A percentile compares a stretch with the other conserved stretches of the same genome.
Conservation (phyloP, 106 monocot species). For the Dioscorea dumetorum region DNA sequence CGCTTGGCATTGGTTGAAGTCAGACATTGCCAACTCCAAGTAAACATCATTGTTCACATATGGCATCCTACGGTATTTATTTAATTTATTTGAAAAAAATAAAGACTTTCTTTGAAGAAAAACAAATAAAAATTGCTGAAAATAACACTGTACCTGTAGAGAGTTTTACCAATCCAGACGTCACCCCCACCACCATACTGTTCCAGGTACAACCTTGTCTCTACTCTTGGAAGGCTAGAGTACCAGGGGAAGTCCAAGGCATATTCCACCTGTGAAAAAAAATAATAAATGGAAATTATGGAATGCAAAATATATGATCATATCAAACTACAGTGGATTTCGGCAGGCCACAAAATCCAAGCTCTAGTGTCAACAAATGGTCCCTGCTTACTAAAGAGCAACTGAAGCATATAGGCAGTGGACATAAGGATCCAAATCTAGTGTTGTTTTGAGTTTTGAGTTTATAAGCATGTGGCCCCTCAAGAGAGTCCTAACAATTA, state of each 20-base stretch:
- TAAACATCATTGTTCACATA: slow-evolving; percentile 62
- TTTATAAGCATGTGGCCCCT: no score
- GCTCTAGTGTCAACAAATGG: no score
- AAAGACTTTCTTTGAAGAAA: not conserved
- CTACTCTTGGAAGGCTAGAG: slow-evolving; percentile 77
- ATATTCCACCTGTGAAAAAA: slow-evolving; percentile 51
- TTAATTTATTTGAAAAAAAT: not conserved
- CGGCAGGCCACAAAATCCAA: no score
- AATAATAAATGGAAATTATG: no score
- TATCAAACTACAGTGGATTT: no score
- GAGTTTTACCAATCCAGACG: slow-evolving; percentile 95
- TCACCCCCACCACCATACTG: slow-evolving; percentile 79
- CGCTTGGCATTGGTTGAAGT: slow-evolving; percentile 72
- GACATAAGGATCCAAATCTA: no score
- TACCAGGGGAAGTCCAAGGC: slow-evolving; percentile 85
- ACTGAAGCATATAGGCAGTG: no score
- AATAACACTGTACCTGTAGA: slow-evolving; percentile 53
- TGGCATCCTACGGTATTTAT: slow-evolving; percentile 58
- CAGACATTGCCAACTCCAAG: slow-evolving; percentile 65
- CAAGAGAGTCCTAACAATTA: no score
- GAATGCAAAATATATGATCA: no score
- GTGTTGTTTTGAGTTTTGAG: no score
- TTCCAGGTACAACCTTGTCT: slow-evolving; percentile 62
- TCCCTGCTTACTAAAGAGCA: no score
- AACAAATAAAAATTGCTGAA: not conserved